Evolutionary conservation across 495 filamentous ascomycete species (phyloP).

Genomic region (Aspergillus funiculosus): DNA sequence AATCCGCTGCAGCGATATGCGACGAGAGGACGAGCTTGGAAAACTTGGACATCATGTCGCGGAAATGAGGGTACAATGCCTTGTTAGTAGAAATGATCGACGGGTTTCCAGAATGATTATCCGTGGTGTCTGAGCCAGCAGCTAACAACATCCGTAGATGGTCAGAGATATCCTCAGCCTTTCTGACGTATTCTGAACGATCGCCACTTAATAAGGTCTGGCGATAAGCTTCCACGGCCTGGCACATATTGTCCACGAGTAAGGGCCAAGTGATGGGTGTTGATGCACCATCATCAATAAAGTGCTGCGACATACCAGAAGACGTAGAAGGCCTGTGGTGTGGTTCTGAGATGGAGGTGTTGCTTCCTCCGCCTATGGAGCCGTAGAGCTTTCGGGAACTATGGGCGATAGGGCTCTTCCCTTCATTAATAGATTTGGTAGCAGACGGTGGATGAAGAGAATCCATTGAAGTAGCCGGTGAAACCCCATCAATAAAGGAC

Average conservation of each 20-base stretch:
- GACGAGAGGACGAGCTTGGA: slow-evolving; percentile 96
- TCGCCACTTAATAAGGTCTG: slow-evolving; percentile 74
- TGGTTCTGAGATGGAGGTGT: slow-evolving; percentile 33
- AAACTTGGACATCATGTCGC: slow-evolving; percentile 99
- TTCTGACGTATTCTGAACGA: slow-evolving; percentile 82
- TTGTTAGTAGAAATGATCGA: slow-evolving; percentile 99
- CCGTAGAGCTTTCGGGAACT: slow-evolving; percentile 24
- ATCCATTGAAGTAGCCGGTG: slow-evolving; percentile 87
- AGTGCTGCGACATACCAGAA: slow-evolving; percentile 66
- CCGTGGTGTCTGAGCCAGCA: slow-evolving; percentile 91
- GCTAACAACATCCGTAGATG: slow-evolving; percentile 89
- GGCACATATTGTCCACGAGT: slow-evolving; percentile 84
- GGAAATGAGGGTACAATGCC: slow-evolving; percentile 90
- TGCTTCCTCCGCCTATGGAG: slow-evolving; percentile 27
- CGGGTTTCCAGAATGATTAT: slow-evolving; percentile 96
- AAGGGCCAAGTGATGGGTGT: slow-evolving; percentile 79
- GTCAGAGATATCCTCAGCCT: slow-evolving; percentile 95
- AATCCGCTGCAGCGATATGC: slow-evolving; percentile 95
- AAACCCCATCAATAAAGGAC: slow-evolving; percentile 68
- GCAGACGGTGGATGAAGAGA: slow-evolving; percentile 62
- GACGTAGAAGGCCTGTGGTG: slow-evolving; percentile 45
- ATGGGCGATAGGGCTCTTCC: slow-evolving; percentile 18
- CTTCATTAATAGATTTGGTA: slow-evolving; percentile 35
- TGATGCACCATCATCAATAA: slow-evolving; percentile 75
- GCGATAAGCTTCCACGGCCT: slow-evolving; percentile 78